Conservation (phyloP, 2,329 filamentous ascomycete genomes). For the Colletotrichum euphorbiae region DNA sequence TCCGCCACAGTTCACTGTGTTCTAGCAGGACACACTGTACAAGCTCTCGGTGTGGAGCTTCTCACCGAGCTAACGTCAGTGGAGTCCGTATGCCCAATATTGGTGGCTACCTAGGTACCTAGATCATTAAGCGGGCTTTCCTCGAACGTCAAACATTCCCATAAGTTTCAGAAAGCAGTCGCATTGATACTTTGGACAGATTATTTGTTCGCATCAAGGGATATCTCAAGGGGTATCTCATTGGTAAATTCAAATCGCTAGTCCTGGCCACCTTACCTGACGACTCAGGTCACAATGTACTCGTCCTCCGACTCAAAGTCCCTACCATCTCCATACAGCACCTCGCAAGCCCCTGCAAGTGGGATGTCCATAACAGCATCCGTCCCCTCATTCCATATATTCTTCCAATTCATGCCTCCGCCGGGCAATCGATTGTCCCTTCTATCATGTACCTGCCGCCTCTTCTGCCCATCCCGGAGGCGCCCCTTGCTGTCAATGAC, state of each 20-base stretch:
- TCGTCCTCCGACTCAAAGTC: conserved; percentile 44
- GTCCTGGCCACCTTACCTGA: background rate
- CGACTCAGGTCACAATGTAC: conserved; percentile 31
- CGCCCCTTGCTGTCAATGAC: conserved; percentile 79
- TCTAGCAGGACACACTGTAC: conserved; percentile 34
- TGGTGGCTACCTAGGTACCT: too few relatives aligned
- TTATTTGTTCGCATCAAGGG: background rate
- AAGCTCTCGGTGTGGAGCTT: conserved; percentile 32
- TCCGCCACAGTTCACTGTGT: conserved; percentile 37
- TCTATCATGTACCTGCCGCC: conserved; percentile 47
- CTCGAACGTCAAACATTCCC: too few relatives aligned
- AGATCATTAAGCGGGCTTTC: too few relatives aligned
- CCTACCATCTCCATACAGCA: conserved; percentile 80
- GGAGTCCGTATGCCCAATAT: too few relatives aligned
- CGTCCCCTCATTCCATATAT: conserved; percentile 90
- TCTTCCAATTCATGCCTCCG: conserved; percentile 75
- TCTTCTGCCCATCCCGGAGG: conserved; percentile 51
- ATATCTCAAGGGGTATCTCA: conserved; percentile 17
- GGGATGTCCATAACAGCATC: conserved; percentile 98
- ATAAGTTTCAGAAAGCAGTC: accelerated
- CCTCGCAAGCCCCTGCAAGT: conserved; percentile 92
- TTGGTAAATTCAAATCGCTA: background rate
- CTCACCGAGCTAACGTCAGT: conserved; percentile 7
- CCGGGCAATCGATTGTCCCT: conserved; percentile 52
- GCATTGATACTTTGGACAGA: too few relatives aligned